Evolutionary conservation across 2,329 filamentous ascomycete species (phyloP).

Genomic region (Aspergillus piperis): DNA sequence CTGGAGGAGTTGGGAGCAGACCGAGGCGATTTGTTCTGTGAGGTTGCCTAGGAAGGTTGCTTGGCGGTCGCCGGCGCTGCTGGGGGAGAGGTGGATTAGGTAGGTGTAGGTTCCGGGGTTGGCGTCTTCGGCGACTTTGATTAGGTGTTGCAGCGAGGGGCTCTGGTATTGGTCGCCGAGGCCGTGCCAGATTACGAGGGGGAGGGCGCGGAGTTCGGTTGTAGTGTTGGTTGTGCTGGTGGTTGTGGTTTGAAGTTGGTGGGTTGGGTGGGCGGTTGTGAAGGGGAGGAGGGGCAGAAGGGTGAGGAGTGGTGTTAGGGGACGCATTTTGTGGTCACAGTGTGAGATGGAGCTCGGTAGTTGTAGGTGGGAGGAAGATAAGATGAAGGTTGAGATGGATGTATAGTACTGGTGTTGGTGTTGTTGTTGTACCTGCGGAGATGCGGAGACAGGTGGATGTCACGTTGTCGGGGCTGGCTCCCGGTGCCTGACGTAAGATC

Average conservation of each 20-base stretch:
- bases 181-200: conserved; percentile 93
- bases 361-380: not conserved
- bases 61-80: conserved; percentile 68
- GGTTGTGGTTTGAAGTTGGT: not conserved
- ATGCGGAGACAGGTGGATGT: not conserved
- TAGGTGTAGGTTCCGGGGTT: conserved; percentile 86
- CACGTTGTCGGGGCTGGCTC: conserved; percentile 5
- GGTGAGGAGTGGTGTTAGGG: not conserved
- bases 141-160: conserved; percentile 72
- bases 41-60: conserved; percentile 92
- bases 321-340: conserved; percentile 2
- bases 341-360: not conserved
- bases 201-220: conserved; percentile 59
- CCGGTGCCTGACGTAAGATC: not conserved
- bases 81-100: conserved; percentile 70
- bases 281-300: conserved; percentile 19
- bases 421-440: not conserved
- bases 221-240: conserved; percentile 18
- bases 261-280: conserved; percentile 20
- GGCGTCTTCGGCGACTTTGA: conserved; percentile 67
- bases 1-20: conserved; percentile 74
- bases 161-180: conserved; percentile 67
- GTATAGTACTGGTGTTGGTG: no score
- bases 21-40: conserved; percentile 71
- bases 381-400: not conserved